Evolutionary conservation across 495 filamentous ascomycete species (phyloP).

Genomic region (Glarea lozoyensis): DNA sequence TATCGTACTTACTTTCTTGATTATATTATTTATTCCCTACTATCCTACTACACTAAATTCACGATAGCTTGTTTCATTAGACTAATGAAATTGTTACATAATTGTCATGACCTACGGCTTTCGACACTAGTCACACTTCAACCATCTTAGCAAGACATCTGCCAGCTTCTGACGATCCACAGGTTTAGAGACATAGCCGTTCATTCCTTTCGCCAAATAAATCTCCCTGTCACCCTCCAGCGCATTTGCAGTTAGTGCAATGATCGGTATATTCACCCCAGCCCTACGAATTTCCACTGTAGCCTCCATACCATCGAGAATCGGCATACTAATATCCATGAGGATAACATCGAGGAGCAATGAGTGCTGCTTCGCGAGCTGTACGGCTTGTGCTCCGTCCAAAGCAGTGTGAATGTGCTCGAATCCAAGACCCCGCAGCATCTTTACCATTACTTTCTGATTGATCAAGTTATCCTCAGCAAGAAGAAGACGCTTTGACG

Average conservation of each 20-base stretch:
- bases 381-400: conserved; percentile 49
- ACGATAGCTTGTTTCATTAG: no score
- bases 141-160: conserved; percentile 37
- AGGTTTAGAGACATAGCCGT: conserved; percentile 54
- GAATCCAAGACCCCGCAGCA: conserved; percentile 43
- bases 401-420: conserved; percentile 40
- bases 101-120: no score
- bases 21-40: no score
- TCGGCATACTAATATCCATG: conserved; percentile 46
- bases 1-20: no score
- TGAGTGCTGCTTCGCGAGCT: conserved; percentile 39
- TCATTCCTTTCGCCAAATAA: conserved; percentile 53
- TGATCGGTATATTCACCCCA: conserved; percentile 42
- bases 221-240: conserved; percentile 49
- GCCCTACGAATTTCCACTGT: conserved; percentile 27
- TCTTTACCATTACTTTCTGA: conserved; percentile 52
- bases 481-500: conserved; percentile 40
- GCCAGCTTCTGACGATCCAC: conserved; percentile 36
- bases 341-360: conserved; percentile 45
- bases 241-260: conserved; percentile 58
- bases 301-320: conserved; percentile 35
- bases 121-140: no score
- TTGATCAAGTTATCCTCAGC: conserved; percentile 58
- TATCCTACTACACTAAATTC: no score
- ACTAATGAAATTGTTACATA: no score